Conservation (phyloP, 495 filamentous ascomycete species). For the Platismatia glauca region DNA sequence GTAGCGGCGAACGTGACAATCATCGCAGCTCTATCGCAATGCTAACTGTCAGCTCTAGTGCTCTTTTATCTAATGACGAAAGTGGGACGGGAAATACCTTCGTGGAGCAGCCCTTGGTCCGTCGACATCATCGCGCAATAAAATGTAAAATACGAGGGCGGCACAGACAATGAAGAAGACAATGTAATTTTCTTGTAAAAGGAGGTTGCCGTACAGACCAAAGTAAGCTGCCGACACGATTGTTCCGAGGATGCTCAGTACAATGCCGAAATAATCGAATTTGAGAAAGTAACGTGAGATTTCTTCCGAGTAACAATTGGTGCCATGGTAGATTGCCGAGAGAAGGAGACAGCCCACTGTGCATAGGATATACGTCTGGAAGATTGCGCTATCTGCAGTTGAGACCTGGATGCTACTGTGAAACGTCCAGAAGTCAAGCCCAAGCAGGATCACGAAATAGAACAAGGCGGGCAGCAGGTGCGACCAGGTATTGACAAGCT, state of each 20-base stretch:
- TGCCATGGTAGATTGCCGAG: not conserved
- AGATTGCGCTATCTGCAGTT: not conserved
- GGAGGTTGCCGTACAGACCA: not conserved
- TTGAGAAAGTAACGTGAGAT: not conserved
- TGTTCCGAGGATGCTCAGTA: not conserved
- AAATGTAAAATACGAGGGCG: not conserved
- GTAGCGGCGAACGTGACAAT: not conserved
- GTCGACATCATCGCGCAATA: not conserved
- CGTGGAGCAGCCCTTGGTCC: not conserved
- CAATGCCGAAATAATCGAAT: not conserved
- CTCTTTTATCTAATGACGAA: not conserved
- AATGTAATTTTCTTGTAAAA: not conserved
- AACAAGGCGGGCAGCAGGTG: not conserved
- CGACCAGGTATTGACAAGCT: not conserved
- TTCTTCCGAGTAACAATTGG: not conserved
- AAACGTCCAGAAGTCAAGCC: not conserved
- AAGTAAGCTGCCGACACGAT: not conserved
- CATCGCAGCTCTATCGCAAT: not conserved
- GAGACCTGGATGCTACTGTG: not conserved
- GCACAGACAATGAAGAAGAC: not conserved
- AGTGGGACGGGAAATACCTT: not conserved
- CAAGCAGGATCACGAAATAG: not conserved
- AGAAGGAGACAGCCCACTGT: not conserved
- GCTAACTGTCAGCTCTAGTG: not conserved
- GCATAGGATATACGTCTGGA: not conserved